Percentiles rank a stretch among this genome's conserved stretches.
Evolutionary conservation across 139 green algal species (phyloP).

Genomic region (Tetradesmus lagerheimii): DNA sequence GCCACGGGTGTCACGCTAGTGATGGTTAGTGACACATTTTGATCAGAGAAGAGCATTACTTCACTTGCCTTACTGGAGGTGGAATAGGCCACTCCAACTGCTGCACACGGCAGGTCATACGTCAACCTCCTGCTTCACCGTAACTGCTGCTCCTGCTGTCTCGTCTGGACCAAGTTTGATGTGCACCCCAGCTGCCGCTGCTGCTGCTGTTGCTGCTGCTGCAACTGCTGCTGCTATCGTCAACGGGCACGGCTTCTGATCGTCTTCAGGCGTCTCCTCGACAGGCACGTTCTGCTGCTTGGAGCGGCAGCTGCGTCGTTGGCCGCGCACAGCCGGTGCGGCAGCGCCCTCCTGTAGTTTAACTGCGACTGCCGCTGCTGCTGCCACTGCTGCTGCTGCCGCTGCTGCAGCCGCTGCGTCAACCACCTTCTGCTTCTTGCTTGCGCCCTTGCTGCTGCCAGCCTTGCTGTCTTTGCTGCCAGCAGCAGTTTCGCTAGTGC

Average conservation of each 20-base stretch:
- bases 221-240: background rate
- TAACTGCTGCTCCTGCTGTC: background rate
- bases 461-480: background rate
- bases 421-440: background rate
- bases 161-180: background rate
- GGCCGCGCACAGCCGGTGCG: background rate
- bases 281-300: background rate
- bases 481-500: background rate
- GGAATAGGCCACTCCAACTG: too few species aligned
- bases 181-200: background rate
- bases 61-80: too few species aligned
- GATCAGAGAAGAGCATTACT: too few species aligned
- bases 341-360: background rate
- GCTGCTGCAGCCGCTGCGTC: background rate
- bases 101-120: background rate
- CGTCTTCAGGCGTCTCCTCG: background rate
- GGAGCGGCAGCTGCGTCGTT: background rate
- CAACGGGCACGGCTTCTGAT: background rate
- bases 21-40: background rate
- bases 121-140: background rate
- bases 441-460: background rate
- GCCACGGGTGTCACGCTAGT: too few species aligned
- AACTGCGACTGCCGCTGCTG: background rate
- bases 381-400: background rate
- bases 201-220: slow-evolving; percentile 15